These are phyloP conservation scores for Zygnema cylindricum DNA, from an alignment of 139 green algal genomes.

Conservation along the genomic window DNA sequence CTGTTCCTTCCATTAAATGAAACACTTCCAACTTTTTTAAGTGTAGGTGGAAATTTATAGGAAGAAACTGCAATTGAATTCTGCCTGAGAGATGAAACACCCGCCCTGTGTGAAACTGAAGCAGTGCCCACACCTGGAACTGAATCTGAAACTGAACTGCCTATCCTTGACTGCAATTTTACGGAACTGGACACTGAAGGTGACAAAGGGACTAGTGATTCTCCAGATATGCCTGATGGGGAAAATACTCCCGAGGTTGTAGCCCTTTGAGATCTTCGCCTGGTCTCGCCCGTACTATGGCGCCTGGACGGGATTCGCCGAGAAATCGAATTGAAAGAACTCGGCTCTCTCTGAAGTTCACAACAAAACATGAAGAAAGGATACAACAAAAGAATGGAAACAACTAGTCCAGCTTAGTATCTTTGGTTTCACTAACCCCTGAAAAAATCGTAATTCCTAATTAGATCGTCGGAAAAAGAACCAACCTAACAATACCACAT, in stretches of 20 bases:
- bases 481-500: too few species aligned
- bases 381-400: too few species aligned
- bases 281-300: background rate
- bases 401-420: too few species aligned
- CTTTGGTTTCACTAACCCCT: too few species aligned
- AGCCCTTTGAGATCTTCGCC: background rate
- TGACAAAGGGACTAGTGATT: background rate
- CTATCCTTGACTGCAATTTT: background rate
- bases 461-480: too few species aligned
- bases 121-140: too few species aligned
- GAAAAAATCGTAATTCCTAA: too few species aligned
- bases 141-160: too few species aligned
- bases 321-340: background rate
- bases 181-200: background rate
- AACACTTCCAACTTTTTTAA: background rate
- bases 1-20: too few species aligned
- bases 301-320: background rate
- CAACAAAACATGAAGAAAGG: too few species aligned
- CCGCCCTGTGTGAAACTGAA: background rate
- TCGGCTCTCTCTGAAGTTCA: background rate
- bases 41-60: background rate
- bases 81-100: background rate
- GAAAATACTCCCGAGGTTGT: background rate
- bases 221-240: background rate
- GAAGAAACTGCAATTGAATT: background rate